Conservation (phyloP, 306 rosid species). For the Prosopis cineraria region DNA sequence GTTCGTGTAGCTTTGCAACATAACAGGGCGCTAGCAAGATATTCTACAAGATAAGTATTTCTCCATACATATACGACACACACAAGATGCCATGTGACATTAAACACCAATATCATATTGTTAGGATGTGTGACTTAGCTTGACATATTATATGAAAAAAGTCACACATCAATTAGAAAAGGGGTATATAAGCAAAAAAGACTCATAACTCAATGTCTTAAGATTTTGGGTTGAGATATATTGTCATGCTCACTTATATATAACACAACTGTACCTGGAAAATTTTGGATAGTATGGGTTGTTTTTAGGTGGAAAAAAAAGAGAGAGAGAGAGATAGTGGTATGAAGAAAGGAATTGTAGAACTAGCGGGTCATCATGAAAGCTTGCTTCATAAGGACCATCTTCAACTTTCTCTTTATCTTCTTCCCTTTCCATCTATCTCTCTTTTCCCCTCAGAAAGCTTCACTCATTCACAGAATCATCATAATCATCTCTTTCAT, state of each 20-base stretch:
- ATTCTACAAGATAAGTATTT: not conserved
- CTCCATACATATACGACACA: not conserved
- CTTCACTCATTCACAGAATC: not conserved
- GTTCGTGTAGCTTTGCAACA: not conserved
- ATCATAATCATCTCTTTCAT: not conserved
- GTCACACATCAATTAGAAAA: too few species aligned
- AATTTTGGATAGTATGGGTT: not conserved
- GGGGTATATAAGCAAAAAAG: too few species aligned
- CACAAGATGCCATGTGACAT: not conserved
- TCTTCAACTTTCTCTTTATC: conserved; percentile 9
- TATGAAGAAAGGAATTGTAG: conserved; percentile 28
- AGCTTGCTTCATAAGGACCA: conserved; percentile 33
- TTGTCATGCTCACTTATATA: too few species aligned
- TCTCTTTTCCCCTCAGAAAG: conserved; percentile 5
- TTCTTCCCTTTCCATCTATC: conserved; percentile 4
- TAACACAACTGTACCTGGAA: too few species aligned
- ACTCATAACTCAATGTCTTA: too few species aligned
- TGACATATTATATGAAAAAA: too few species aligned
- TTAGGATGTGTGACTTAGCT: too few species aligned
- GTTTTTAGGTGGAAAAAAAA: not conserved
- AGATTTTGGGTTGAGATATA: too few species aligned
- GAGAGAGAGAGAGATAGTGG: conserved; percentile 24
- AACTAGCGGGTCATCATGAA: conserved; percentile 31
- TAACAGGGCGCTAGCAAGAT: not conserved
- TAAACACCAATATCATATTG: not conserved